phyloP scores from a whole-genome alignment of 1,284 basidiomycete genomes.

The Albatrellus sp. region DNA sequence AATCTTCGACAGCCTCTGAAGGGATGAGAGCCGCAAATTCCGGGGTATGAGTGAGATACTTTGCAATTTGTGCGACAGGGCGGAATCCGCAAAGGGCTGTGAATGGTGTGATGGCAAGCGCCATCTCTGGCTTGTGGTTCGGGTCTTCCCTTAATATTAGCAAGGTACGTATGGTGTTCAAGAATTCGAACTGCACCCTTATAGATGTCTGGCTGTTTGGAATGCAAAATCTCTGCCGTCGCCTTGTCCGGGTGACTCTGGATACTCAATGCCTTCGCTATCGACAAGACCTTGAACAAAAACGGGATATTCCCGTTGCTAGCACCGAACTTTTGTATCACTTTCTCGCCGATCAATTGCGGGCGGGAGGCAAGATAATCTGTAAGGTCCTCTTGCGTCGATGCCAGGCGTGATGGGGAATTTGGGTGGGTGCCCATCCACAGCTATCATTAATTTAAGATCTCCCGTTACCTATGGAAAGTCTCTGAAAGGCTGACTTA shows the following conservation, averaged over 20 bases:
- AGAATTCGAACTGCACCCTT: constrained; percentile 47
- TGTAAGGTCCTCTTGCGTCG: constrained; percentile 29
- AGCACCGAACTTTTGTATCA: constrained; percentile 51
- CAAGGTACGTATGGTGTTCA: neutral
- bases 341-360: constrained; percentile 53
- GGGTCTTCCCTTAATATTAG: constrained; percentile 39
- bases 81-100: constrained; percentile 86
- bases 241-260: constrained; percentile 95
- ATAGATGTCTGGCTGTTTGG: constrained; percentile 73
- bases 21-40: constrained; percentile 74
- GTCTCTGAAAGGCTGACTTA: constrained; percentile 17
- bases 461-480: constrained; percentile 5
- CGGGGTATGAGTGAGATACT: constrained; percentile 57
- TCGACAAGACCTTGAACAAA: constrained; percentile 88
- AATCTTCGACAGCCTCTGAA: constrained; percentile 32
- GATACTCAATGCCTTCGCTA: constrained; percentile 90
- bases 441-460: constrained; percentile 34
- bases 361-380: constrained; percentile 55
- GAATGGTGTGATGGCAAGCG: constrained; percentile 88
- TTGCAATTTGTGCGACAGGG: constrained; percentile 61
- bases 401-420: constrained; percentile 60
- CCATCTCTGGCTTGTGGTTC: constrained; percentile 99
- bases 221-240: constrained; percentile 72
- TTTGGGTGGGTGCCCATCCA: constrained; percentile 99
- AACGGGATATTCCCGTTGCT: constrained; percentile 75